Evolutionary conservation across 2,329 filamentous ascomycete species (phyloP).

Genomic region (Salinomyces thailandicus): DNA sequence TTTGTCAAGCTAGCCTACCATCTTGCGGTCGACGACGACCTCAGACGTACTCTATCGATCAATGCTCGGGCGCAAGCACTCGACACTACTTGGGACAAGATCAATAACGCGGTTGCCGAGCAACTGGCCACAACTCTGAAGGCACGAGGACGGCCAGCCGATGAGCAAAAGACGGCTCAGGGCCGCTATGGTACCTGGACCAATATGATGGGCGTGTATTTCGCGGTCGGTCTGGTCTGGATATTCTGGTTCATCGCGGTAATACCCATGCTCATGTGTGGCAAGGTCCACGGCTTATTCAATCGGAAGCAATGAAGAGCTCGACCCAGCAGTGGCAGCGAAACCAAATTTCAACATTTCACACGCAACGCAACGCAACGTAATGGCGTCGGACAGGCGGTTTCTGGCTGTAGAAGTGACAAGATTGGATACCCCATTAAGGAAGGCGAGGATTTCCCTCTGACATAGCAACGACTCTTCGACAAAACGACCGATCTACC

Average conservation of each 20-base stretch:
- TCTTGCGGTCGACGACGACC: constrained; percentile 37
- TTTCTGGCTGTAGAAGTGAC: too few species aligned
- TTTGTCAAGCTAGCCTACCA: constrained; percentile 47
- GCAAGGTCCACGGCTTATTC: constrained; percentile 23
- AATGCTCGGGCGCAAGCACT: constrained; percentile 48
- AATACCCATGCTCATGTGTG: constrained; percentile 24
- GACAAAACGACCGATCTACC: too few species aligned
- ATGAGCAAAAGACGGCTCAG: constrained; percentile 9
- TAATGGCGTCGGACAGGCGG: too few species aligned
- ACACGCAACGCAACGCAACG: too few species aligned
- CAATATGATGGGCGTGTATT: constrained; percentile 20
- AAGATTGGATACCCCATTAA: too few species aligned
- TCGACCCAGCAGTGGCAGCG: not conserved
- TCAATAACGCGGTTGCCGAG: constrained; percentile 60
- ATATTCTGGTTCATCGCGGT: constrained; percentile 28
- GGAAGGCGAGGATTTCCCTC: too few species aligned
- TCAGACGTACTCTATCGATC: constrained; percentile 38
- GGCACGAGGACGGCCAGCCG: constrained; percentile 6
- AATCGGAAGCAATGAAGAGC: constrained; percentile 4
- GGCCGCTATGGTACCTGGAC: constrained; percentile 21
- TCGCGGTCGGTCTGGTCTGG: constrained; percentile 26
- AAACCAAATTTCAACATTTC: too few species aligned
- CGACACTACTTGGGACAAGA: constrained; percentile 59
- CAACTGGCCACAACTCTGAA: constrained; percentile 43
- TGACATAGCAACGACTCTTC: too few species aligned